phyloP scores from a whole-genome alignment of 495 filamentous ascomycete genomes.

The Podospora appendiculata region DNA sequence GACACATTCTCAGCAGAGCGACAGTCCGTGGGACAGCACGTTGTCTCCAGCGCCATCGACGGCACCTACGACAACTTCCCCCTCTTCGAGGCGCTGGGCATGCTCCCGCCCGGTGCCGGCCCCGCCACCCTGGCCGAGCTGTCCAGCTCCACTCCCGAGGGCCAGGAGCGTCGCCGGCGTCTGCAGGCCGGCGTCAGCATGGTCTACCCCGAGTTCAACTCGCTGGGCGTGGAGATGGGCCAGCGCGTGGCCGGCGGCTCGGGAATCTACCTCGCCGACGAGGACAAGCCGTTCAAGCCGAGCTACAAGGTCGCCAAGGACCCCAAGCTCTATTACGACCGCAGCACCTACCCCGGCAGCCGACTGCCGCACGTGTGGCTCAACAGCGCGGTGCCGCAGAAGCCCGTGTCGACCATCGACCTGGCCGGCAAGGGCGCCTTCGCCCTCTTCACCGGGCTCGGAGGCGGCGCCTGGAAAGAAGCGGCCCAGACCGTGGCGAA shows the following conservation, averaged over 20 bases:
- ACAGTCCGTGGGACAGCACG: conserved; percentile 22
- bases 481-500: conserved; percentile 11
- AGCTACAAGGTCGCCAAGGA: neutral
- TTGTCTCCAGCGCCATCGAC: conserved; percentile 25
- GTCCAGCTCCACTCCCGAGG: neutral
- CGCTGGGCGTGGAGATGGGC: conserved; percentile 21
- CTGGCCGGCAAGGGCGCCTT: conserved; percentile 21
- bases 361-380: conserved; percentile 27
- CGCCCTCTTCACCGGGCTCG: conserved; percentile 21
- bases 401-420: conserved; percentile 20
- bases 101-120: neutral
- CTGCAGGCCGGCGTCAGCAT: conserved; percentile 10
- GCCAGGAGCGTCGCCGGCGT: conserved; percentile 8
- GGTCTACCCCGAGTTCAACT: conserved; percentile 17
- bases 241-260: conserved; percentile 15
- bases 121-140: conserved; percentile 6
- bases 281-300: conserved; percentile 1
- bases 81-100: conserved; percentile 20
- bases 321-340: conserved; percentile 7
- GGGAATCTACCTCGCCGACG: conserved; percentile 10
- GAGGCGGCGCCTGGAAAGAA: conserved; percentile 18
- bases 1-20: conserved; percentile 24
- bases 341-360: conserved; percentile 20
- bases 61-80: conserved; percentile 14
- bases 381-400: conserved; percentile 10